These are phyloP conservation scores for Orbilia brochopaga DNA, from an alignment of 2,329 filamentous ascomycete species.

Conservation along the genomic window DNA sequence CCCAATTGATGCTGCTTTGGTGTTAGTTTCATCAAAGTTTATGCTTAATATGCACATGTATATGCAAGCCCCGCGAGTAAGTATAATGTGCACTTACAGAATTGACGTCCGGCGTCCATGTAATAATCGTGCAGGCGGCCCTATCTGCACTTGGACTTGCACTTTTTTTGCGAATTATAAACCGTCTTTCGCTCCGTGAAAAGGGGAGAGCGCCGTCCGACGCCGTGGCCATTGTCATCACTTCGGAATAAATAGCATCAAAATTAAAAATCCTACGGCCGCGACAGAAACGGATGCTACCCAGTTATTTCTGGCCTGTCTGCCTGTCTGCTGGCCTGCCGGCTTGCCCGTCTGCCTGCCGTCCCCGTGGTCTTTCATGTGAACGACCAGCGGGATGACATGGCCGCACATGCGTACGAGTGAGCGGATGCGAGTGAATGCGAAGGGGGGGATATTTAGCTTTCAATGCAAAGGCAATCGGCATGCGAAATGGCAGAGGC, in stretches of 20 bases:
- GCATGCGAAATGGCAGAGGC: background rate
- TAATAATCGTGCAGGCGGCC: no score
- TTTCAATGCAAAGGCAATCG: background rate
- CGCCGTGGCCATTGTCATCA: constrained; percentile 15
- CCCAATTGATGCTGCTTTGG: constrained; percentile 24
- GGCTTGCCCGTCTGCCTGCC: no score
- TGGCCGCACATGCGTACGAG: no score
- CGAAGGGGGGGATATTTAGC: background rate
- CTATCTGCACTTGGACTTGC: background rate
- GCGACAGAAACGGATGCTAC: constrained; percentile 1
- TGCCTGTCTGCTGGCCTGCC: no score
- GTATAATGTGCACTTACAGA: background rate
- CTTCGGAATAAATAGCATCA: constrained; percentile 3
- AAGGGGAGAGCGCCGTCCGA: constrained; percentile 48
- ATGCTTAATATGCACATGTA: constrained; percentile 36
- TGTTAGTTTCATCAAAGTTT: constrained; percentile 22
- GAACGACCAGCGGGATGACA: background rate
- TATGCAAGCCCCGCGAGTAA: constrained; percentile 8
- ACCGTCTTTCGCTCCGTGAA: constrained; percentile 32
- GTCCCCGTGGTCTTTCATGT: constrained; percentile 3
- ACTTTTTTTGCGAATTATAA: constrained; percentile 21
- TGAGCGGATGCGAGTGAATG: background rate
- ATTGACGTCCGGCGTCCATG: no score
- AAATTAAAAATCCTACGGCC: constrained; percentile 1
- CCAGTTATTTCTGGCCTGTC: constrained; percentile 1